A percentile compares a stretch with the other conserved stretches of the same genome.
These are phyloP conservation scores for Magnusiomyces suaveolens DNA, from an alignment of 1,139 yeast species.

Conservation along the genomic window DNA sequence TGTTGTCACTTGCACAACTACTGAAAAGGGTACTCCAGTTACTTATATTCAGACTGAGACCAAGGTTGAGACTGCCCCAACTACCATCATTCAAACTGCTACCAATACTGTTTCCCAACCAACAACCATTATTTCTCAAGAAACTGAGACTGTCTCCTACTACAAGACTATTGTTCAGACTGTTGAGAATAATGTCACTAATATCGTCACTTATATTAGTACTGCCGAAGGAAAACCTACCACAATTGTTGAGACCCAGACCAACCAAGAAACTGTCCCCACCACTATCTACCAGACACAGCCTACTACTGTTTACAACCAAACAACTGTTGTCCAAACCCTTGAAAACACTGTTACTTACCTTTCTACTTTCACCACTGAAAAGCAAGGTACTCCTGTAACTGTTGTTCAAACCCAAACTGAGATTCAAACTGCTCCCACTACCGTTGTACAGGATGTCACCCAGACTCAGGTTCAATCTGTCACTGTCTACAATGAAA, in stretches of 20 bases:
- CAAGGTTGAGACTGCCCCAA: not conserved
- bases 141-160: not conserved
- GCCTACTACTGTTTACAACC: not conserved
- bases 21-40: not conserved
- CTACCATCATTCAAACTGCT: not conserved
- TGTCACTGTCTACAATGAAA: not conserved
- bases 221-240: not conserved
- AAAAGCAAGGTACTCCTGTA: not conserved
- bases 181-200: not conserved
- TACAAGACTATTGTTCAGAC: slow-evolving; percentile 4
- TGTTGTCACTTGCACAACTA: not conserved
- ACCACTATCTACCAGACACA: slow-evolving; percentile 1
- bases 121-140: slow-evolving; percentile 1
- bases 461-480: slow-evolving; percentile 1
- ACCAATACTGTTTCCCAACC: not conserved
- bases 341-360: slow-evolving; percentile 3
- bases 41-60: not conserved
- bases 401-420: slow-evolving; percentile 7
- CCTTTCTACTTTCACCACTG: slow-evolving; percentile 2
- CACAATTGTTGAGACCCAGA: not conserved
- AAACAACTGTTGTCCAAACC: slow-evolving; percentile 1
- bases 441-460: slow-evolving; percentile 1
- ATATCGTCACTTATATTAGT: not conserved
- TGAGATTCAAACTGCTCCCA: slow-evolving; percentile 1
- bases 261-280: not conserved